phyloP scores from a whole-genome alignment of 1,284 basidiomycete genomes.

The Takashimella koratensis region DNA sequence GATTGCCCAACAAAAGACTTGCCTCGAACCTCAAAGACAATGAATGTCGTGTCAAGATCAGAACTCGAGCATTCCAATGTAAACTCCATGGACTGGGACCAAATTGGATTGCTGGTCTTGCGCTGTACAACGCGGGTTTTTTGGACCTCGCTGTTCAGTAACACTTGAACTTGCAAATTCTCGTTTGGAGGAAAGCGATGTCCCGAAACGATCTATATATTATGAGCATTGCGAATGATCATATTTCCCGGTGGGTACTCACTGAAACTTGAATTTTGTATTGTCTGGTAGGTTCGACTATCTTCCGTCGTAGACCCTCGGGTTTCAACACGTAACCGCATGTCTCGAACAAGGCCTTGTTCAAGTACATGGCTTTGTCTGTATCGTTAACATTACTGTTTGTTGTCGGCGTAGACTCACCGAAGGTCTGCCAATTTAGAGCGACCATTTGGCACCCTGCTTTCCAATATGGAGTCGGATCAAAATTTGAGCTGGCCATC shows the following conservation, averaged over 20 bases:
- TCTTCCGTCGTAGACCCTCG: slow-evolving; percentile 63
- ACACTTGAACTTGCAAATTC: slow-evolving; percentile 52
- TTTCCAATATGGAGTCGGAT: slow-evolving; percentile 85
- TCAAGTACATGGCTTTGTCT: slow-evolving; percentile 86
- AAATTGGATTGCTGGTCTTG: slow-evolving; percentile 86
- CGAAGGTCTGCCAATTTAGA: slow-evolving; percentile 96
- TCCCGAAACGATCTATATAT: slow-evolving; percentile 82
- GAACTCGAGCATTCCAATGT: slow-evolving; percentile 67
- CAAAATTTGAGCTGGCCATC: slow-evolving; percentile 81
- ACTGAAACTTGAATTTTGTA: slow-evolving; percentile 37
- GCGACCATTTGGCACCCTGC: slow-evolving; percentile 91
- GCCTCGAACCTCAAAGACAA: slow-evolving; percentile 63
- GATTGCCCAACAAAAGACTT: neutral
- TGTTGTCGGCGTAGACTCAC: slow-evolving; percentile 55
- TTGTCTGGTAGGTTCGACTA: slow-evolving; percentile 59
- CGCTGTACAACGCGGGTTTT: slow-evolving; percentile 65
- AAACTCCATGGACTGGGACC: slow-evolving; percentile 69
- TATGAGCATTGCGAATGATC: neutral
- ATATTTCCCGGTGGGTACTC: neutral
- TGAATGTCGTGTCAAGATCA: slow-evolving; percentile 77
- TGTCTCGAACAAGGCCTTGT: slow-evolving; percentile 88
- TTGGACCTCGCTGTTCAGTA: slow-evolving; percentile 11
- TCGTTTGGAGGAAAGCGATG: slow-evolving; percentile 82
- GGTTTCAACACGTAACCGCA: slow-evolving; percentile 92
- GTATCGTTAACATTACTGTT: too few species aligned